Evolutionary conservation across 1,284 basidiomycete genomes (phyloP).

Genomic region (Heliocybe sulcata): DNA sequence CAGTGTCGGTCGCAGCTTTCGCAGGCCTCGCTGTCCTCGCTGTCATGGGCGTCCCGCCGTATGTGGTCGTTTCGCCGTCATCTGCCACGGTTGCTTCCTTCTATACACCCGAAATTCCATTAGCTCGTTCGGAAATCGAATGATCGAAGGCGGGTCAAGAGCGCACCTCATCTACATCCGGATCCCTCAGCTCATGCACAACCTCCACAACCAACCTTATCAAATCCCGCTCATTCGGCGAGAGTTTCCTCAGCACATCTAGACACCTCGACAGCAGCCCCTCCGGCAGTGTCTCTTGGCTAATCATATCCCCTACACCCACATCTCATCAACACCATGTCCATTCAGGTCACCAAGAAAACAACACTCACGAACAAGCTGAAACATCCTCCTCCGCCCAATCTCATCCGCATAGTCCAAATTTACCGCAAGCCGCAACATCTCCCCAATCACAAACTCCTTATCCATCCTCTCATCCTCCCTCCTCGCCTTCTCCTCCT

Average conservation of each 20-base stretch:
- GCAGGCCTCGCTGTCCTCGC: conserved; percentile 13
- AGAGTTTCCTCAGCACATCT: conserved; percentile 83
- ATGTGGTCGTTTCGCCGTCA: conserved; percentile 22
- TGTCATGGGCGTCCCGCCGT: conserved; percentile 23
- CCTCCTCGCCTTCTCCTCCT: conserved; percentile 34
- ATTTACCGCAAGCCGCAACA: conserved; percentile 77
- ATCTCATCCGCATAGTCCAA: conserved; percentile 95
- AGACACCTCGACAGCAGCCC: conserved; percentile 76
- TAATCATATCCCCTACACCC: conserved; percentile 69
- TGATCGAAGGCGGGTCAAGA: conserved; percentile 12
- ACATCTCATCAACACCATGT: conserved; percentile 1
- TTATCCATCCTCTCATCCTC: conserved; percentile 55
- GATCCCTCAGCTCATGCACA: conserved; percentile 79
- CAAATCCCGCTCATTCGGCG: conserved; percentile 83
- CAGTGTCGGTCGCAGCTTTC: conserved; percentile 28
- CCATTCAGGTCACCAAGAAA: background rate
- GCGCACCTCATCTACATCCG: conserved; percentile 42
- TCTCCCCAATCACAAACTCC: conserved; percentile 76
- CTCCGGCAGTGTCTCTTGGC: conserved; percentile 75
- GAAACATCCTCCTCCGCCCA: conserved; percentile 88
- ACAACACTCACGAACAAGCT: conserved; percentile 64
- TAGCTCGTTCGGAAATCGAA: background rate
- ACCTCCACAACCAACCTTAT: conserved; percentile 94
- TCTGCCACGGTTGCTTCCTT: conserved; percentile 25
- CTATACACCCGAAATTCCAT: conserved; percentile 2